A percentile compares a stretch with the other conserved stretches of the same genome.
These are phyloP conservation scores for Hebeloma cylindrosporum DNA, from an alignment of 768 basidiomycete genomes.

Conservation along the genomic window DNA sequence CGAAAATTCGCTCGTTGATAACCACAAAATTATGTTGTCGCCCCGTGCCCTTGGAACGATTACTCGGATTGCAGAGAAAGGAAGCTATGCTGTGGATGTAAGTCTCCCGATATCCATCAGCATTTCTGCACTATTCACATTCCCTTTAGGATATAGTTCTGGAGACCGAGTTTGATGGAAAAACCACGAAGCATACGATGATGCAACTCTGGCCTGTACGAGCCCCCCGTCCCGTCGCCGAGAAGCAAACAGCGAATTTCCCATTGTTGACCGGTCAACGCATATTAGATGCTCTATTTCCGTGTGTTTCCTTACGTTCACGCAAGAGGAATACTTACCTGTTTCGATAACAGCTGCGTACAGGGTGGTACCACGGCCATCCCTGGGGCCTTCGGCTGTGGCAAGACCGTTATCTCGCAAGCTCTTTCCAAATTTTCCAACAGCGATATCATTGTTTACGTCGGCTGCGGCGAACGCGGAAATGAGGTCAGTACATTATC, in stretches of 20 bases:
- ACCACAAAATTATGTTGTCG: conserved; percentile 96
- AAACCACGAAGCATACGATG: conserved; percentile 89
- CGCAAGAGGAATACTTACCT: no score
- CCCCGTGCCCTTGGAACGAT: conserved; percentile 95
- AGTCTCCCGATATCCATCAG: conserved; percentile 23
- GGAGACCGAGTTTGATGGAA: conserved; percentile 97
- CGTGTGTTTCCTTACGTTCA: conserved; percentile 70
- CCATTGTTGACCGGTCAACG: conserved; percentile 96
- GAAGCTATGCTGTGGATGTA: conserved; percentile 89
- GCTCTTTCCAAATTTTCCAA: conserved; percentile 98
- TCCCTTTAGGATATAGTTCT: conserved; percentile 81
- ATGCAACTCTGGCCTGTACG: conserved; percentile 99
- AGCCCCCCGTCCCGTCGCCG: conserved; percentile 92
- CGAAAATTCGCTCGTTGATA: conserved; percentile 95
- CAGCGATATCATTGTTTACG: conserved; percentile 98
- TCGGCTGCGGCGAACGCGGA: conserved; percentile 98
- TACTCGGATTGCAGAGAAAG: conserved; percentile 90
- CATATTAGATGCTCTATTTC: conserved; percentile 95
- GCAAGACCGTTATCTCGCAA: conserved; percentile 98
- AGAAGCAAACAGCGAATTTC: conserved; percentile 91
- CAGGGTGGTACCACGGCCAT: conserved; percentile 97
- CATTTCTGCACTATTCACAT: neutral
- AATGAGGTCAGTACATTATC: conserved; percentile 65
- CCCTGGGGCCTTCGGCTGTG: conserved; percentile 98
- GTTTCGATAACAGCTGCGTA: conserved; percentile 87